phyloP scores from a whole-genome alignment of 1,139 yeast species.

The Sugiyamaella paludigena region DNA sequence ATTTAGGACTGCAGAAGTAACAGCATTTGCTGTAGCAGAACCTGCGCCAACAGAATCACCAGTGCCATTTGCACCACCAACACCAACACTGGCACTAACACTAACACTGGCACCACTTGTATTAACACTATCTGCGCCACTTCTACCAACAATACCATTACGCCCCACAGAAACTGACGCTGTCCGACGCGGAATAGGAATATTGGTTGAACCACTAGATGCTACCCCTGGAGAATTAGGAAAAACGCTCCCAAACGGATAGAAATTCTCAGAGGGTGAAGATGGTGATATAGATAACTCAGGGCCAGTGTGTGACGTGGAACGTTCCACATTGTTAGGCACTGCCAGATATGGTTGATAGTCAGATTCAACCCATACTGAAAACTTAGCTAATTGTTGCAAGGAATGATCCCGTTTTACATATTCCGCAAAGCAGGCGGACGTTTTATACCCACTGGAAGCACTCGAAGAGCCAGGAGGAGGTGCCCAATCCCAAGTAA shows the following conservation, averaged over 20 bases:
- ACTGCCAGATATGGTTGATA: too few relatives aligned
- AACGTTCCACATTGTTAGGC: too few relatives aligned
- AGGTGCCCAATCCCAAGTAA: constrained; percentile 36
- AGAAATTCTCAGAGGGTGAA: background rate
- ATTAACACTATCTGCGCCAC: background rate
- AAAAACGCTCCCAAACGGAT: background rate
- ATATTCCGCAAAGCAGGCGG: constrained; percentile 41
- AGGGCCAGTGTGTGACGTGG: constrained; percentile 1
- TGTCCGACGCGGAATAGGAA: constrained; percentile 5
- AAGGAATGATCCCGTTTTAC: constrained; percentile 39
- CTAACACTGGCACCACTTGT: background rate
- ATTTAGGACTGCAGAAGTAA: background rate
- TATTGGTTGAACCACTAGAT: background rate
- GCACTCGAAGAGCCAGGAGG: constrained; percentile 17
- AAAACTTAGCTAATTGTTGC: constrained; percentile 35
- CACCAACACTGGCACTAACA: background rate
- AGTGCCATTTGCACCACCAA: background rate
- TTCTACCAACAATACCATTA: background rate
- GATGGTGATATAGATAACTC: background rate
- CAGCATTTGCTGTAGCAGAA: background rate
- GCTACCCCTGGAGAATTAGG: background rate
- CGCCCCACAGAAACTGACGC: background rate
- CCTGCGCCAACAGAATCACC: background rate
- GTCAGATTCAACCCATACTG: constrained; percentile 34
- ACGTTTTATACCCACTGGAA: constrained; percentile 25